These are phyloP conservation scores for Leishmania gerbilli DNA, from an alignment of 208 protist genomes.

Conservation along the genomic window DNA sequence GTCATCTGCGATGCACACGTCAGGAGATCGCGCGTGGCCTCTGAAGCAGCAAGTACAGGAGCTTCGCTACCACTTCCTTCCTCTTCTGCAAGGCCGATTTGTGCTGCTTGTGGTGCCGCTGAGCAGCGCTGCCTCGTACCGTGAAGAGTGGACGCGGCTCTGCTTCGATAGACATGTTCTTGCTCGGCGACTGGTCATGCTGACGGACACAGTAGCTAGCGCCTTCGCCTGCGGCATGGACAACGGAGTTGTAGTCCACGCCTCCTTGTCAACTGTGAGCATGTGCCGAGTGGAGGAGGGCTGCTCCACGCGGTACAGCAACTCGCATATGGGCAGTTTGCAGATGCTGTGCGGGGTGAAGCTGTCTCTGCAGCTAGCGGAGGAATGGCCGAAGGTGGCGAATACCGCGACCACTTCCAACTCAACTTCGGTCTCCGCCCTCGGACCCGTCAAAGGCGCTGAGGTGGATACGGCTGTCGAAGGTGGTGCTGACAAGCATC, in stretches of 20 bases:
- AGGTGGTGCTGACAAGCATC: neutral
- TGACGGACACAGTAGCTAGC: conserved; percentile 65
- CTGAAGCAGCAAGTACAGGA: neutral
- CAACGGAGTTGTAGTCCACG: conserved; percentile 33
- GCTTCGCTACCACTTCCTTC: conserved; percentile 22
- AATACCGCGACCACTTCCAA: no score
- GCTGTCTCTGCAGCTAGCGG: conserved; percentile 5
- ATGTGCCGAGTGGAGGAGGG: conserved; percentile 25
- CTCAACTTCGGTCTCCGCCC: no score
- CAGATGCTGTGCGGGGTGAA: conserved; percentile 11
- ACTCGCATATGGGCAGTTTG: conserved; percentile 15
- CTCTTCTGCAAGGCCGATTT: conserved; percentile 30
- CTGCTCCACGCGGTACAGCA: conserved; percentile 22
- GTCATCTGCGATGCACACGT: neutral
- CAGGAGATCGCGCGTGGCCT: neutral
- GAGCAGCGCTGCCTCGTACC: conserved; percentile 26
- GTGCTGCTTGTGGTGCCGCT: conserved; percentile 51
- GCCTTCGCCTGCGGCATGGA: conserved; percentile 42
- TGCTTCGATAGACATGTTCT: conserved; percentile 28
- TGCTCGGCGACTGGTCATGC: conserved; percentile 38
- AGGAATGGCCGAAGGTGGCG: neutral
- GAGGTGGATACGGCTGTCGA: neutral
- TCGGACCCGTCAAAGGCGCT: neutral
- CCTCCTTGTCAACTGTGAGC: conserved; percentile 13
- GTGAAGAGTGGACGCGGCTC: conserved; percentile 35